phyloP scores from a whole-genome alignment of 106 monocot species.

The Phalaenopsis aphrodite region DNA sequence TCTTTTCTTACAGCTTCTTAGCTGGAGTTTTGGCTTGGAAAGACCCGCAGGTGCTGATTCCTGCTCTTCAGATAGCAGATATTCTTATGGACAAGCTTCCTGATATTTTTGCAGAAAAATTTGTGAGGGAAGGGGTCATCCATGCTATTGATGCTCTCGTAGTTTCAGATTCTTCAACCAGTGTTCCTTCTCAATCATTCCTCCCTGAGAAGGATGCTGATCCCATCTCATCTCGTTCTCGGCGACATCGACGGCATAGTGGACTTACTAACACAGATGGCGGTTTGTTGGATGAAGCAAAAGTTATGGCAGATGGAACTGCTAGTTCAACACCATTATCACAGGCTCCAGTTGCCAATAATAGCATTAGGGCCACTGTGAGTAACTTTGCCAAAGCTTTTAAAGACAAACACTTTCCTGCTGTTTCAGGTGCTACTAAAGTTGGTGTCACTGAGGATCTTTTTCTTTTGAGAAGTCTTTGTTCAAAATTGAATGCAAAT shows the following conservation, averaged over 20 bases:
- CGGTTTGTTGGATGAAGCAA: constrained; percentile 49
- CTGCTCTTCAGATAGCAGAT: constrained; percentile 91
- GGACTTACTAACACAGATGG: constrained; percentile 29
- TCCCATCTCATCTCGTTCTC: constrained; percentile 55
- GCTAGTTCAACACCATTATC: constrained; percentile 25
- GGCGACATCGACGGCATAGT: constrained; percentile 63
- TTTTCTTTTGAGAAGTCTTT: constrained; percentile 67
- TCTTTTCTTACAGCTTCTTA: constrained; percentile 56
- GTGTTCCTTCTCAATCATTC: constrained; percentile 34
- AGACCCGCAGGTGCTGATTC: constrained; percentile 89
- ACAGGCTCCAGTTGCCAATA: constrained; percentile 44
- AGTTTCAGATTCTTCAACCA: constrained; percentile 34
- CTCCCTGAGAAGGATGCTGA: constrained; percentile 51
- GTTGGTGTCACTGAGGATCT: constrained; percentile 80
- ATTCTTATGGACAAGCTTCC: constrained; percentile 95
- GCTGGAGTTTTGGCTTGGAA: constrained; percentile 97
- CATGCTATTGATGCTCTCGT: constrained; percentile 88
- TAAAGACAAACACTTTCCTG: constrained; percentile 80
- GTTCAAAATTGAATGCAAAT: constrained; percentile 53
- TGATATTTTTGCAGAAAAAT: constrained; percentile 75
- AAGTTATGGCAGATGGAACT: constrained; percentile 29
- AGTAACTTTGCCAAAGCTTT: constrained; percentile 71
- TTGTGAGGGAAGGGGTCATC: constrained; percentile 96
- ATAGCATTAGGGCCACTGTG: constrained; percentile 60
- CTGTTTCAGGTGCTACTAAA: constrained; percentile 33